These are phyloP conservation scores for Macaranga tanarius DNA, from an alignment of 441 rosid genomes.

Conservation along the genomic window DNA sequence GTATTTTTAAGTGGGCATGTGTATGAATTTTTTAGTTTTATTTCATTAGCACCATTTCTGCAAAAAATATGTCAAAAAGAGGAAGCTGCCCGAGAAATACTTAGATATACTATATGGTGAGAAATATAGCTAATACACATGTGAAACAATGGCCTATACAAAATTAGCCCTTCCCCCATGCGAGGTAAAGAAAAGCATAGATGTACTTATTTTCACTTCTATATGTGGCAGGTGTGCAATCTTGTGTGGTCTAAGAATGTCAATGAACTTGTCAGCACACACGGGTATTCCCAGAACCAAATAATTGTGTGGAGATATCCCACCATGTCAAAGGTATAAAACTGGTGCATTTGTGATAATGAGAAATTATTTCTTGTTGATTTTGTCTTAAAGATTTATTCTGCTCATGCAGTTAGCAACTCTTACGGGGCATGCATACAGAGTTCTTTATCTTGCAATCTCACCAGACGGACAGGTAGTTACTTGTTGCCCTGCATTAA, in stretches of 20 bases:
- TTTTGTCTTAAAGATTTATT: slow-evolving; percentile 9
- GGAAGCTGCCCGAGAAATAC: no score
- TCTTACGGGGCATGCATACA: slow-evolving; percentile 84
- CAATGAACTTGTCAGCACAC: slow-evolving; percentile 93
- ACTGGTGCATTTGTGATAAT: neutral
- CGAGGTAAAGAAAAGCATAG: neutral
- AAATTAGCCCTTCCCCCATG: neutral
- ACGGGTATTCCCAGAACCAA: slow-evolving; percentile 96
- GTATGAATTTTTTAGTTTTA: neutral
- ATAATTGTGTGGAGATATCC: slow-evolving; percentile 97
- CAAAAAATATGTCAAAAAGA: no score
- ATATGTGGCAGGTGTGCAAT: slow-evolving; percentile 70
- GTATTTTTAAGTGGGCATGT: no score
- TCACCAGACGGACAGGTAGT: slow-evolving; percentile 96
- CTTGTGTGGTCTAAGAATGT: slow-evolving; percentile 96
- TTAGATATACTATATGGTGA: no score
- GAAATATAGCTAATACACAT: neutral
- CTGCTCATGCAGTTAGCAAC: slow-evolving; percentile 72
- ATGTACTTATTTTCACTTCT: slow-evolving; percentile 15
- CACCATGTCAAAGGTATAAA: slow-evolving; percentile 81
- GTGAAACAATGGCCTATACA: neutral
- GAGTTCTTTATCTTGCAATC: slow-evolving; percentile 94
- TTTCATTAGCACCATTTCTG: neutral
- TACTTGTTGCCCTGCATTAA: neutral
- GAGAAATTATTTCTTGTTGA: neutral